phyloP scores from a whole-genome alignment of 2,329 filamentous ascomycete species.

The Penicillium brevicompactum region DNA sequence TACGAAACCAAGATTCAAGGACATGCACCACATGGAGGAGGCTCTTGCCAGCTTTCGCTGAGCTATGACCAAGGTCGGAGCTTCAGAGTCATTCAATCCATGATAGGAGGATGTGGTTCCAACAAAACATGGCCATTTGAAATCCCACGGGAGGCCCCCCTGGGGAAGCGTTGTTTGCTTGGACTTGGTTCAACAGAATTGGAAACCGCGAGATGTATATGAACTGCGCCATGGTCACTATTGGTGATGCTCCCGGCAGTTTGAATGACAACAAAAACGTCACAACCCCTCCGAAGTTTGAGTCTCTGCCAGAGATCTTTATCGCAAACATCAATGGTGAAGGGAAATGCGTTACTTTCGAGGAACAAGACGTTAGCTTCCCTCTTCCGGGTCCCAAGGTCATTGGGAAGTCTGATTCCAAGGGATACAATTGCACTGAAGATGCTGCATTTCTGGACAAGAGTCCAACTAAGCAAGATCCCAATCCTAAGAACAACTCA shows the following conservation, averaged over 20 bases:
- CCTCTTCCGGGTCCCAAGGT: not conserved
- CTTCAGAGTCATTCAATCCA: not conserved
- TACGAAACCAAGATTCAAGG: not conserved
- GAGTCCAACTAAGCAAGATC: no score
- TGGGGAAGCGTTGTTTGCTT: constrained; percentile 53
- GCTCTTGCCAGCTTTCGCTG: not conserved
- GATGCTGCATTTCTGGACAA: not conserved
- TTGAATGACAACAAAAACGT: not conserved
- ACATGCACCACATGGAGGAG: not conserved
- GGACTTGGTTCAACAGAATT: constrained; percentile 72
- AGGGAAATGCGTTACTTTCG: not conserved
- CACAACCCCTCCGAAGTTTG: not conserved
- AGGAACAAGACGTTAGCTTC: not conserved
- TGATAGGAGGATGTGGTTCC: not conserved
- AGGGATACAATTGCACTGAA: not conserved
- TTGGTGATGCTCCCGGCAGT: not conserved
- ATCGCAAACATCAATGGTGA: not conserved
- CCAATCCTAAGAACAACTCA: no score
- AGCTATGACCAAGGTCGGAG: not conserved
- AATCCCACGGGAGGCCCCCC: not conserved
- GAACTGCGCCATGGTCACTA: constrained; percentile 62
- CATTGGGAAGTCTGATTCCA: not conserved
- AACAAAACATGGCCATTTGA: not conserved
- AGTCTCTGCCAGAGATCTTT: not conserved
- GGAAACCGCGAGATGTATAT: constrained; percentile 81